phyloP scores from a whole-genome alignment of 345 rosid genomes.

The Eucalyptus caleyi region DNA sequence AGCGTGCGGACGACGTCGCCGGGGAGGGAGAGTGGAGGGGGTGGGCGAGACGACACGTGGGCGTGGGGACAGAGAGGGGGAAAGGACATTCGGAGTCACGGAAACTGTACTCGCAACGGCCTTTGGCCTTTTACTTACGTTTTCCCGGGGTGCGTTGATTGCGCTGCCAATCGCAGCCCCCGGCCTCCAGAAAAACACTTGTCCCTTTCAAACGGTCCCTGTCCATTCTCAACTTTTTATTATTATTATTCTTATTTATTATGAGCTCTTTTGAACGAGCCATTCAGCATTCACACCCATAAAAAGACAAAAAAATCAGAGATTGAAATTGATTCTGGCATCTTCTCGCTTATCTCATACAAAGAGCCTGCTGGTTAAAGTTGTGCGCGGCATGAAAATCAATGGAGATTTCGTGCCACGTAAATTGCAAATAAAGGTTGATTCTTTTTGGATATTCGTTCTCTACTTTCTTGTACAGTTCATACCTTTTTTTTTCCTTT shows the following conservation, averaged over 20 bases:
- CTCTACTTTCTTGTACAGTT: not conserved
- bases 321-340: not conserved
- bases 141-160: not conserved
- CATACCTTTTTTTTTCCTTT: fast-evolving
- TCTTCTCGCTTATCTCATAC: not conserved
- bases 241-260: not conserved
- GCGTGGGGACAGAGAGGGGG: not conserved
- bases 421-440: not conserved
- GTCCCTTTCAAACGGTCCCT: not conserved
- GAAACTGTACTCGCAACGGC: not conserved
- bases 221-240: not conserved
- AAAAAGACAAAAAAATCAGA: not conserved
- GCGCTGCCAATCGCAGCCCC: not conserved
- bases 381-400: not conserved
- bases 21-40: not conserved
- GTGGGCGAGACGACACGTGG: not conserved
- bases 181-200: not conserved
- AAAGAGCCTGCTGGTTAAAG: not conserved
- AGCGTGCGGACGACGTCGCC: not conserved
- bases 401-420: not conserved
- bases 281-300: not conserved
- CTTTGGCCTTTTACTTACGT: not conserved
- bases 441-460: not conserved
- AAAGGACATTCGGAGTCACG: not conserved
- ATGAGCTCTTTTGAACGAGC: not conserved